Conservation (phyloP, 2,329 filamentous ascomycete genomes). For the Ceratocystis albifundus region DNA sequence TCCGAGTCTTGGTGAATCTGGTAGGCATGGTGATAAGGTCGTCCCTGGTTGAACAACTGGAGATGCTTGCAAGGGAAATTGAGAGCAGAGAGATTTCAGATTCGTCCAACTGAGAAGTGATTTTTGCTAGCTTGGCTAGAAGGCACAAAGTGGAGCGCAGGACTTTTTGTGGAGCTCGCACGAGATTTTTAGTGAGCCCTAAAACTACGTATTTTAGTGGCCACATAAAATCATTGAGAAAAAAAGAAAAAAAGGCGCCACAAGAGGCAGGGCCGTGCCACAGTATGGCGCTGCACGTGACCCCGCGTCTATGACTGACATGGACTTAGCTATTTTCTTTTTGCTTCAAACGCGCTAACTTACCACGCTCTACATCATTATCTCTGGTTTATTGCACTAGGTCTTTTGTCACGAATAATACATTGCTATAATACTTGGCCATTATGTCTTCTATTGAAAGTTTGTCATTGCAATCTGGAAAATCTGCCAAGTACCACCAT, state of each 20-base stretch:
- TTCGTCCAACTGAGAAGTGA: conserved; percentile 20
- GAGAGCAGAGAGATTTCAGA: conserved; percentile 22
- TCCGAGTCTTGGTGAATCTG: conserved; percentile 63
- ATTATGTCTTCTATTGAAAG: neutral
- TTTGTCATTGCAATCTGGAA: neutral
- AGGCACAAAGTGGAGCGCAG: conserved; percentile 18
- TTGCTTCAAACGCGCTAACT: neutral
- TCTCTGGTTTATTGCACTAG: neutral
- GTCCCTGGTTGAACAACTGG: conserved; percentile 27
- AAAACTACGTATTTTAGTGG: conserved; percentile 10
- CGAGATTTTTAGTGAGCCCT: conserved; percentile 22
- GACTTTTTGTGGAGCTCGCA: conserved; percentile 21
- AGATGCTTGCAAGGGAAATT: conserved; percentile 22
- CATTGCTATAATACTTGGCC: neutral
- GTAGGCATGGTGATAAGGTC: conserved; percentile 53
- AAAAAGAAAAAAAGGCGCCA: conserved; percentile 17
- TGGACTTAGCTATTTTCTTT: neutral
- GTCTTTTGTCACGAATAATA: neutral
- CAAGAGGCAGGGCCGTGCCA: neutral
- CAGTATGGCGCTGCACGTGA: neutral
- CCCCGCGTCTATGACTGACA: conserved; percentile 12
- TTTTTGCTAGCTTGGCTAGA: conserved; percentile 22
- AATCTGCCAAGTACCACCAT: conserved; percentile 58
- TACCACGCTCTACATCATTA: neutral
- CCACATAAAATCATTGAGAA: neutral